Evolutionary conservation across 352 stramenopile species (phyloP), one percentile per base, ranked within the genome.

Genomic region (Pythium sp.): DNA sequence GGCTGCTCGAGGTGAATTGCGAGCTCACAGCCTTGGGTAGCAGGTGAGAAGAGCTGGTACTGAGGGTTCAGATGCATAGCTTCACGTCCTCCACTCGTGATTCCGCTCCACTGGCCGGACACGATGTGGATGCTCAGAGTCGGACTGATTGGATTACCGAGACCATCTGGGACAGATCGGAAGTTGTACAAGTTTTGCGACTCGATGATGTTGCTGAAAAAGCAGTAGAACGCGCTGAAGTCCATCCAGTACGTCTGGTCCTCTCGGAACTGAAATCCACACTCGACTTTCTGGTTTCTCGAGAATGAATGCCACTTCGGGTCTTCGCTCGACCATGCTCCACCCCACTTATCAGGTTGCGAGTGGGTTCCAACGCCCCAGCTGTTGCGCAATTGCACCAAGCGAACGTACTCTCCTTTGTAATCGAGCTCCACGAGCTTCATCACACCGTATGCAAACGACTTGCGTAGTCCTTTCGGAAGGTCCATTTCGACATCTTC

Each of bases 151-250:
- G 79, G 79, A 64, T 90, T 92, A n/a, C 77, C 77, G 54, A 90
- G 69, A 2, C 81, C 84, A 51, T 92, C 81, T 1, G 80, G 74
- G 34, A 89, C 64, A 3, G 87, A 91, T 15, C 68, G 72, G 68
- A 93, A 95, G 71, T 93, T 93, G 74, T 93, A 95, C 62, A 95
- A 46, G 75, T 95, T 95, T 22, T 79, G 79, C 34, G 87, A 93
- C 65, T 93, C 85, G 43, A 93, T 82, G 32, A 93, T 46, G 30
- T 74, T 87, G 61, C 76, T 89, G 65, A 93, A 95, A 67, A 92
- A 95, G 63, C 74, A 86, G 67, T 82, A 91, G 59, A 92, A 92
- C 18, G 87, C 84, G 36, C 75, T 76, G 30, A 95, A 91, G 24
- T 91, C 81, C 84, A 95, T 89, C 87, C 87, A 95, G 62, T 92